Percentiles rank a stretch among this genome's conserved stretches.
Evolutionary conservation across 1,284 basidiomycete species (phyloP).

Genomic region (Pseudozyma sp.): DNA sequence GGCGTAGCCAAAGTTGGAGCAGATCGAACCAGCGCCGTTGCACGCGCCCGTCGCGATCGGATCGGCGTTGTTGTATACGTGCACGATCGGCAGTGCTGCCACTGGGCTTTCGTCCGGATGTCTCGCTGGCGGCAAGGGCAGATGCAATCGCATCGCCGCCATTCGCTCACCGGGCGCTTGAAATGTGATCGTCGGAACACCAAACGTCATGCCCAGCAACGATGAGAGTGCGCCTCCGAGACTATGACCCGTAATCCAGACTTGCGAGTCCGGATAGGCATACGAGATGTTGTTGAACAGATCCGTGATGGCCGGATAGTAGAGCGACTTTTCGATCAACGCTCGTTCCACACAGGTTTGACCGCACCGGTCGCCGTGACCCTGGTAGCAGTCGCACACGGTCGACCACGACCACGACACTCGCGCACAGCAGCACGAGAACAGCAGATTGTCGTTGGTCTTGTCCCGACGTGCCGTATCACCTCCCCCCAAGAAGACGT

Average conservation of each 20-base stretch:
- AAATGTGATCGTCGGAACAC: conserved; percentile 87
- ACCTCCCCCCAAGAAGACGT: conserved; percentile 81
- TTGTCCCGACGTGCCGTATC: conserved; percentile 91
- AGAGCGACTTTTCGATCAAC: conserved; percentile 84
- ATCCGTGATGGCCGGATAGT: conserved; percentile 87
- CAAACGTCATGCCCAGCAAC: conserved; percentile 90
- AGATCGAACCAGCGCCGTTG: conserved; percentile 56
- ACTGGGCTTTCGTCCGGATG: conserved; percentile 53
- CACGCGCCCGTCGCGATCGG: conserved; percentile 72
- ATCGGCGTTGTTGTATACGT: conserved; percentile 83
- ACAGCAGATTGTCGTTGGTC: conserved; percentile 93
- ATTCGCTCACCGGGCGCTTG: conserved; percentile 91
- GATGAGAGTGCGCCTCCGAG: conserved; percentile 87
- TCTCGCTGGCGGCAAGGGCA: conserved; percentile 75
- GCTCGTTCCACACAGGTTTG: conserved; percentile 83
- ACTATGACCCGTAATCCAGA: conserved; percentile 94
- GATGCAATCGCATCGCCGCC: conserved; percentile 85
- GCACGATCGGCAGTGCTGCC: conserved; percentile 71
- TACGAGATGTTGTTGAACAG: conserved; percentile 76
- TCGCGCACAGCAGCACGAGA: conserved; percentile 96
- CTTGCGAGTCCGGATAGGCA: conserved; percentile 89
- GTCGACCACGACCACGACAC: conserved; percentile 95
- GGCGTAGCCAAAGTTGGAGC: conserved; percentile 67
- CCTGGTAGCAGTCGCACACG: conserved; percentile 86
- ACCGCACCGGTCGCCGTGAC: conserved; percentile 74